Evolutionary conservation across 2,329 filamentous ascomycete species (phyloP).

Genomic region (Aphanocladium album): DNA sequence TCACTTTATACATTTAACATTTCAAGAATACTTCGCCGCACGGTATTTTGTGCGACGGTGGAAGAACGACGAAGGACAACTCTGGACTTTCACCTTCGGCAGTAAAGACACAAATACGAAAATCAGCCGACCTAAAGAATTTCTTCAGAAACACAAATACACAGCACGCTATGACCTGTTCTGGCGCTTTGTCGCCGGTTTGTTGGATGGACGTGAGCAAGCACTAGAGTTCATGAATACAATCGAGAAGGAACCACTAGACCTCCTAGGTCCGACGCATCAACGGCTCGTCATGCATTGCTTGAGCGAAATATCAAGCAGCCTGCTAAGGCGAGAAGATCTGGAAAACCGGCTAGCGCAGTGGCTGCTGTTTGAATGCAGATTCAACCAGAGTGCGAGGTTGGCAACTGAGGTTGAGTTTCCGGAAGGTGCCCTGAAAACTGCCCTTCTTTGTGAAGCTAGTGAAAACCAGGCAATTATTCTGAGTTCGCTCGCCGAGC

Average conservation of each 20-base stretch:
- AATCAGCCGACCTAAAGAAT: slow-evolving; percentile 16
- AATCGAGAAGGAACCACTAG: slow-evolving; percentile 29
- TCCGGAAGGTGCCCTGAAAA: slow-evolving; percentile 14
- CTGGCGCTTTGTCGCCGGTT: slow-evolving; percentile 37
- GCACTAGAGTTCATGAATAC: slow-evolving; percentile 23
- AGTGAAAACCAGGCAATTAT: background rate
- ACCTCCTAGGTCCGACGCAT: slow-evolving; percentile 32
- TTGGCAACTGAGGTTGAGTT: slow-evolving; percentile 17
- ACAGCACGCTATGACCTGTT: slow-evolving; percentile 32
- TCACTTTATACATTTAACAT: slow-evolving; percentile 38
- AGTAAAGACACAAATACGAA: background rate
- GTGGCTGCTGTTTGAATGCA: slow-evolving; percentile 22
- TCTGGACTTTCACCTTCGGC: slow-evolving; percentile 16
- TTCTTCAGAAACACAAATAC: slow-evolving; percentile 34
- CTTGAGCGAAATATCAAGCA: slow-evolving; percentile 25
- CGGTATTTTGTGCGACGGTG: slow-evolving; percentile 32
- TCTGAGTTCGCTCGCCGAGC: background rate
- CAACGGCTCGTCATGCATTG: slow-evolving; percentile 34
- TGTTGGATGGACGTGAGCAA: slow-evolving; percentile 22
- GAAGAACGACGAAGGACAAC: slow-evolving; percentile 14
- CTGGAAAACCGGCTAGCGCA: slow-evolving; percentile 15
- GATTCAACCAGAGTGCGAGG: slow-evolving; percentile 7
- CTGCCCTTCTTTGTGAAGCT: slow-evolving; percentile 7
- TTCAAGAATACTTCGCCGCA: slow-evolving; percentile 39
- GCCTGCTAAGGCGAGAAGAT: slow-evolving; percentile 7